Conservation (phyloP, 345 rosid species). For the Eucalyptus cloeziana region DNA sequence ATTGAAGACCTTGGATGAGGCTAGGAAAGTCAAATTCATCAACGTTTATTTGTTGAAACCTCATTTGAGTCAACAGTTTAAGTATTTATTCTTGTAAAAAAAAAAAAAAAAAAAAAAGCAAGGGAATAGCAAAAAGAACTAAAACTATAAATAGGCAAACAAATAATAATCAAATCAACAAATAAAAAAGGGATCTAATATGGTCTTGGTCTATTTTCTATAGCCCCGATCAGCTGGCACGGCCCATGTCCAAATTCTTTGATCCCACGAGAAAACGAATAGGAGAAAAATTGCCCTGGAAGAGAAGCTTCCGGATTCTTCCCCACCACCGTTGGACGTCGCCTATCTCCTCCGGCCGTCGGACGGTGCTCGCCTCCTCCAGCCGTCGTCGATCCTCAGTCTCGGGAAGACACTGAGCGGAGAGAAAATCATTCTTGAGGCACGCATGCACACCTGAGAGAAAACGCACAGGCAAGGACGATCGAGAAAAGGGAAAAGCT, state of each 20-base stretch:
- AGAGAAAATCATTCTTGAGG: background rate
- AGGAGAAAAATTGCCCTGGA: rapidly evolving
- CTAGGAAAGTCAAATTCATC: too few species aligned
- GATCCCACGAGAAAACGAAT: rapidly evolving
- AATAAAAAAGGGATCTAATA: background rate
- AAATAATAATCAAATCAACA: too few species aligned
- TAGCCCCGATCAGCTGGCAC: background rate
- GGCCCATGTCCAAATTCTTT: background rate
- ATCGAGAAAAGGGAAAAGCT: too few species aligned
- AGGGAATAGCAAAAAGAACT: too few species aligned
- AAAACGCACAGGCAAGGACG: background rate
- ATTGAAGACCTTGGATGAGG: background rate
- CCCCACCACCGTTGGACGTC: background rate
- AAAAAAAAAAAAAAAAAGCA: too few species aligned
- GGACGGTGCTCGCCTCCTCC: background rate
- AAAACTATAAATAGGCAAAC: too few species aligned
- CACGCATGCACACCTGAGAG: background rate
- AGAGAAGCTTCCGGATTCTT: background rate
- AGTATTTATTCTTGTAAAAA: too few species aligned
- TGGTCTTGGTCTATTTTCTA: background rate
- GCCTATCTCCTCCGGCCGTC: background rate
- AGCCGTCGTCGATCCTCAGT: background rate
- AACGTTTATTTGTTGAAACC: too few species aligned
- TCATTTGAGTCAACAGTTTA: too few species aligned
- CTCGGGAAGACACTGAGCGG: background rate